phyloP scores from a whole-genome alignment of 1,139 yeast genomes.

The Arxiozyma bovina region DNA sequence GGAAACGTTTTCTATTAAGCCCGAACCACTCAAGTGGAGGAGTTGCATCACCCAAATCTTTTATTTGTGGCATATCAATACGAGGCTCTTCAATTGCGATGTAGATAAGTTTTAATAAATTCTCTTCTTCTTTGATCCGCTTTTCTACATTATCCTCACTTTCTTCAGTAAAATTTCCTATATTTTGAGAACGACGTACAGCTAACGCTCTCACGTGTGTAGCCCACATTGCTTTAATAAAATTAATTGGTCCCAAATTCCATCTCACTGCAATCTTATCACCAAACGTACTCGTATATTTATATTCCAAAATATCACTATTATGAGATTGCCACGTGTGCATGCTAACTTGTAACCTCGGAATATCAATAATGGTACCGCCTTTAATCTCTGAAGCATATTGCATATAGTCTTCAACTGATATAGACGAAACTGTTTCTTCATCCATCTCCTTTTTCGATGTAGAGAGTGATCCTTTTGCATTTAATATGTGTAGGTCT shows the following conservation, averaged over 20 bases:
- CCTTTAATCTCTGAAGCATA: conserved; percentile 60
- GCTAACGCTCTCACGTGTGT: conserved; percentile 57
- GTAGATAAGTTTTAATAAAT: conserved; percentile 51
- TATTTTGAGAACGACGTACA: conserved; percentile 37
- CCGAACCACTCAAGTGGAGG: conserved; percentile 99
- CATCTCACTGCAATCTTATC: conserved; percentile 87
- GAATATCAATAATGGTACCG: conserved; percentile 72
- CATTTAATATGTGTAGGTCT: conserved; percentile 47
- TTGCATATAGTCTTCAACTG: conserved; percentile 47
- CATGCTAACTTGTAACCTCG: conserved; percentile 69
- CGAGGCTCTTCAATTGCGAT: conserved; percentile 63
- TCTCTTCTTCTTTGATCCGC: conserved; percentile 55
- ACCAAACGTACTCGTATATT: conserved; percentile 65
- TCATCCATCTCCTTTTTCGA: conserved; percentile 40
- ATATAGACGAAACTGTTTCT: conserved; percentile 38
- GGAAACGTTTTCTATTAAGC: conserved; percentile 73
- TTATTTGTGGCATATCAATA: conserved; percentile 81
- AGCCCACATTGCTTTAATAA: conserved; percentile 84
- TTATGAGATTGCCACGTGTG: conserved; percentile 52
- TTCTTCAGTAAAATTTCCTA: conserved; percentile 26
- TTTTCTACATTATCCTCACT: conserved; percentile 40
- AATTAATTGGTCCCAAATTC: conserved; percentile 89
- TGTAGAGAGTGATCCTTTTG: conserved; percentile 56
- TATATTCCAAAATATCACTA: conserved; percentile 49
- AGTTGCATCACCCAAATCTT: conserved; percentile 91